Percentiles rank a stretch among this genome's conserved stretches.
Evolutionary conservation across 148 eudicot species (phyloP).

Genomic region (Limonium bicolor): DNA sequence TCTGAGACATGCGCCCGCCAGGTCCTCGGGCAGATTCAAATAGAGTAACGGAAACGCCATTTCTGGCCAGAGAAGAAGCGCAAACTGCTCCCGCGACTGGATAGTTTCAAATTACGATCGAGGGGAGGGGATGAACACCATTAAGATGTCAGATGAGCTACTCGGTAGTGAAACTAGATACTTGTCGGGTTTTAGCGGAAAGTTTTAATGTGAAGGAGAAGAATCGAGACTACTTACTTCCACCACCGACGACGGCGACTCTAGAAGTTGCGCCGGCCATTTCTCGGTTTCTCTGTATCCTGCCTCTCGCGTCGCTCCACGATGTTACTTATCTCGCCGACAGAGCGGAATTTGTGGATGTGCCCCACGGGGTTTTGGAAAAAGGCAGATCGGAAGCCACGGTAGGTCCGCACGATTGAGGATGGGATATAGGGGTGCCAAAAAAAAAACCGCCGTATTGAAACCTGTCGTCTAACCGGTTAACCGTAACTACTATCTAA

Average conservation of each 20-base stretch:
- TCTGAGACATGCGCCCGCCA: constrained; percentile 93
- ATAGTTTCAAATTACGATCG: background rate
- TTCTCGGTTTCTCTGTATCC: too few species aligned
- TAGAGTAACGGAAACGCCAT: constrained; percentile 68
- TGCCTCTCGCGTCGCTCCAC: too few species aligned
- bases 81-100: constrained; percentile 94
- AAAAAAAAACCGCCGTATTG: too few species aligned
- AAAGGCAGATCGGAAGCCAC: too few species aligned
- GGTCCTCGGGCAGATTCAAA: constrained; percentile 89
- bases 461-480: too few species aligned
- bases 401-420: too few species aligned
- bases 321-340: too few species aligned
- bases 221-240: constrained; percentile 35
- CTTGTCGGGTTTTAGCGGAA: background rate
- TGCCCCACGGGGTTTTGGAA: too few species aligned
- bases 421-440: too few species aligned
- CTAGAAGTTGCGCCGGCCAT: constrained; percentile 44
- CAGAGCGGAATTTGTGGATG: too few species aligned
- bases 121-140: background rate
- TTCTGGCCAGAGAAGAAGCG: constrained; percentile 72
- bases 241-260: constrained; percentile 78
- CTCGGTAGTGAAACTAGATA: background rate
- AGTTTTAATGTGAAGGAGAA: background rate
- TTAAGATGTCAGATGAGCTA: background rate
- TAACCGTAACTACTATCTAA: too few species aligned